A percentile compares a stretch with the other conserved stretches of the same genome.
Conservation (phyloP, 2,329 filamentous ascomycete species). For the Aspergillus chevalieri region DNA sequence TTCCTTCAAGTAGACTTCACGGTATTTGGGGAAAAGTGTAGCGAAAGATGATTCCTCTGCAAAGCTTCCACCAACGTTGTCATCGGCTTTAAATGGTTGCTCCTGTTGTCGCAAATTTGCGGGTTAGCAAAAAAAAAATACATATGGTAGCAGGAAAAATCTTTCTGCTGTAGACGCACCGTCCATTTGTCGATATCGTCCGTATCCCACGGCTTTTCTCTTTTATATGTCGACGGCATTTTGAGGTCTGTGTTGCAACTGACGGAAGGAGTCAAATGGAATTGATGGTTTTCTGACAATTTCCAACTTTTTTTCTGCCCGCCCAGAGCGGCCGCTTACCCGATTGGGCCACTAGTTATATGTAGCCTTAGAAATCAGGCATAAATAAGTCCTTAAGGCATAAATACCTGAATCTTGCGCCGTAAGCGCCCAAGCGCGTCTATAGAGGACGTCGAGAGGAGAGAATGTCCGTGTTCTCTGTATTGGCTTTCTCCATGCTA, state of each 20-base stretch:
- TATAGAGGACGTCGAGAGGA: not conserved
- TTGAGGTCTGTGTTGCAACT: conserved; percentile 16
- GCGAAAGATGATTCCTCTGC: conserved; percentile 86
- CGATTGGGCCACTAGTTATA: conserved; percentile 2
- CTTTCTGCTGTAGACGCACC: conserved; percentile 34
- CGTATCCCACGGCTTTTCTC: conserved; percentile 90
- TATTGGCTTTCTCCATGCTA: not conserved
- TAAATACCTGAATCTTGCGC: not conserved
- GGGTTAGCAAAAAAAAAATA: conserved; percentile 1
- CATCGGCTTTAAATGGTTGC: conserved; percentile 75
- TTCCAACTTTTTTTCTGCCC: conserved; percentile 16
- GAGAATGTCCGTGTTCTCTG: not conserved
- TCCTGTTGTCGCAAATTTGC: conserved; percentile 42
- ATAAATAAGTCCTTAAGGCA: conserved; percentile 2
- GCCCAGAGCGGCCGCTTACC: conserved; percentile 15
- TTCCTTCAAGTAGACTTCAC: conserved; percentile 87
- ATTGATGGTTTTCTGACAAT: not conserved
- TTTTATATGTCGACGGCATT: conserved; percentile 86
- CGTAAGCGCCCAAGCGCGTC: conserved; percentile 15
- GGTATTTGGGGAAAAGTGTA: conserved; percentile 86
- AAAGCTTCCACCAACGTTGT: conserved; percentile 82
- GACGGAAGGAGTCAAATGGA: not conserved
- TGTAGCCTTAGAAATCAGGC: conserved; percentile 5
- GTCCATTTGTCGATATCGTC: conserved; percentile 98
- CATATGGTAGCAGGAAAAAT: not conserved